These are phyloP conservation scores for Tremellales sp. DNA, from an alignment of 1,284 basidiomycete species.

Conservation along the genomic window DNA sequence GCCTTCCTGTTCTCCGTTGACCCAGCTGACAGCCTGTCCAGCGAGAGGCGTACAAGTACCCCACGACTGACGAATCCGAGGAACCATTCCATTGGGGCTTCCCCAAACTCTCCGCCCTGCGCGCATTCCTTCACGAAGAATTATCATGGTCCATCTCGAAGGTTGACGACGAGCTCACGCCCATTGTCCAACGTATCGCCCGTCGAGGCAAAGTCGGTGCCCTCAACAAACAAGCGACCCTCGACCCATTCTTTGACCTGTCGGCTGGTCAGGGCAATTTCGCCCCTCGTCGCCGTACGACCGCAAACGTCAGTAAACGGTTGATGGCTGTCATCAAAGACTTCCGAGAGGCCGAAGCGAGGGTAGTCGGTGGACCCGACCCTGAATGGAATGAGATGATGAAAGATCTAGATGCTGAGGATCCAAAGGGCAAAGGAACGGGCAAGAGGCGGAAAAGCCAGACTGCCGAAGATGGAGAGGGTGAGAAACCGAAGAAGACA, in stretches of 20 bases:
- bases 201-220: slow-evolving; percentile 70
- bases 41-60: slow-evolving; percentile 90
- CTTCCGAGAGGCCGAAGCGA: slow-evolving; percentile 60
- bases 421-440: slow-evolving; percentile 35
- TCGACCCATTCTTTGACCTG: slow-evolving; percentile 56
- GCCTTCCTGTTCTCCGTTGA: background rate
- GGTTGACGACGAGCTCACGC: slow-evolving; percentile 85
- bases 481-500: background rate
- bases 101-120: slow-evolving; percentile 86
- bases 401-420: slow-evolving; percentile 37
- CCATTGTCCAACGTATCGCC: slow-evolving; percentile 87
- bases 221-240: slow-evolving; percentile 57
- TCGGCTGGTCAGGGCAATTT: slow-evolving; percentile 55
- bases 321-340: slow-evolving; percentile 84
- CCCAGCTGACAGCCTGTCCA: slow-evolving; percentile 43
- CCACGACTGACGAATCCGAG: slow-evolving; percentile 81
- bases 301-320: slow-evolving; percentile 72
- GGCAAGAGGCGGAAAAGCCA: slow-evolving; percentile 16
- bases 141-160: slow-evolving; percentile 81
- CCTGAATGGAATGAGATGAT: slow-evolving; percentile 43
- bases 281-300: slow-evolving; percentile 72
- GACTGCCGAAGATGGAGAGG: background rate
- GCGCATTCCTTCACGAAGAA: slow-evolving; percentile 78
- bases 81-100: slow-evolving; percentile 97
- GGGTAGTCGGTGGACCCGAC: slow-evolving; percentile 15